Base-by-base conservation (phyloP, 495 filamentous ascomycete species). In the Penicillium manginii region DNA sequence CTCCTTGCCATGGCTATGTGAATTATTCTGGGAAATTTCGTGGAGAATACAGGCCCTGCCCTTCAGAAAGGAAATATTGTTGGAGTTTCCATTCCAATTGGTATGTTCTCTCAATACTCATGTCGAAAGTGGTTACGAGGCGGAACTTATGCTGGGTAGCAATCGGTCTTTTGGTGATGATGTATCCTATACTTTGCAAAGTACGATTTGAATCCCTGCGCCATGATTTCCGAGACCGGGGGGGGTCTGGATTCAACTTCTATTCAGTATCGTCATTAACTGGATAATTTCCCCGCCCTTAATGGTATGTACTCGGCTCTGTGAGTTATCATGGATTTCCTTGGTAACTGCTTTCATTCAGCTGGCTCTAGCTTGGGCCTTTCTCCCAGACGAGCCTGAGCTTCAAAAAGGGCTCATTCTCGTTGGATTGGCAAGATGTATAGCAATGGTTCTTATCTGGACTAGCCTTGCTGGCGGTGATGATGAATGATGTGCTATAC, bases 111-210 rank as follows among this genome's bases (percentile, higher is more conserved):
- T 23, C 26, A 8, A 29, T 11, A 22, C 1, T 1, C 33, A 12
- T 47, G 26, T 29, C 9, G 26, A 29, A 7, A 1, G 3, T 4
- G 26, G 26, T 29, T 29, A 8, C 0, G 26, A 29, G 9, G 26
- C 6, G 26, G 26, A 8, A 29, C 6, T 47, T 8, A 23, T 15
- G 9, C 22, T 19, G 18, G 15, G n/a, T 54, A 91, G 91, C 91
- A 0, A 73, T 93, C 58, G 92, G 92, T 12, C 78, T 96, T 18
- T 81, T 96, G 8, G 84, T 94, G 26, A 96, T 96, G 91, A 96
- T 96, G 92, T 96, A 96, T 64, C 92, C 92, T 0, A 96, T 96
- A 59, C 78, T 96, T 19, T 94, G 92, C 83, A 97, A 96, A 72
- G 88, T 97, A n/a, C 84, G 85, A 33, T 96, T 84, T 71, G 93